Percentiles rank a stretch among this genome's conserved stretches.
Conservation (phyloP, 495 filamentous ascomycete genomes). For the Penicillium dipodomyicola region DNA sequence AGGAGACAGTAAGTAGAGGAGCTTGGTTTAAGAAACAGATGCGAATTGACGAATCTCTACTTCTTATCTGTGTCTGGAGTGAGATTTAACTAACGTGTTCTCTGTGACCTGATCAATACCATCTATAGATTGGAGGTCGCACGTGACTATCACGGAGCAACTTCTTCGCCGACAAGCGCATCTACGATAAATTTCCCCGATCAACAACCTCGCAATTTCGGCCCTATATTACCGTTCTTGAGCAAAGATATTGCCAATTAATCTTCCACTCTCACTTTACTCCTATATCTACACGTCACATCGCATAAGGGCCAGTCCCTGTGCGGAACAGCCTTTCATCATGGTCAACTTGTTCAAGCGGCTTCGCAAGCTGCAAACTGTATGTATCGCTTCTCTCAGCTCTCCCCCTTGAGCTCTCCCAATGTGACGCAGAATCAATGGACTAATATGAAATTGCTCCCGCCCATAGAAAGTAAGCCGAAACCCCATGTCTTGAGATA, state of each 20-base stretch:
- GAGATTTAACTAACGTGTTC: neutral
- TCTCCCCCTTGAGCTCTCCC: neutral
- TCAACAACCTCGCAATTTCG: slow-evolving; percentile 17
- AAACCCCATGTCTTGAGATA: slow-evolving; percentile 14
- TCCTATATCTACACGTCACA: neutral
- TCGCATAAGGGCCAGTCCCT: slow-evolving; percentile 21
- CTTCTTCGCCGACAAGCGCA: slow-evolving; percentile 27
- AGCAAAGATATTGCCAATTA: neutral
- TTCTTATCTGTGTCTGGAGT: neutral
- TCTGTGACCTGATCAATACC: neutral
- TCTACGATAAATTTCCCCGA: slow-evolving; percentile 31
- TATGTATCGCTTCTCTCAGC: slow-evolving; percentile 47
- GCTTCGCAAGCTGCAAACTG: slow-evolving; percentile 72
- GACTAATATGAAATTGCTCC: slow-evolving; percentile 8
- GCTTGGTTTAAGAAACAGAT: neutral
- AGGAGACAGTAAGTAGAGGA: neutral
- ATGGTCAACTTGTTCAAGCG: slow-evolving; percentile 81
- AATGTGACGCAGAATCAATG: slow-evolving; percentile 7
- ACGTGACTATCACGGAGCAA: slow-evolving; percentile 34
- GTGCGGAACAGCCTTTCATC: slow-evolving; percentile 26
- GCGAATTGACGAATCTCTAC: neutral
- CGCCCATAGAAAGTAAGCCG: slow-evolving; percentile 35
- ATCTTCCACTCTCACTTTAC: neutral
- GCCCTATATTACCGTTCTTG: neutral
- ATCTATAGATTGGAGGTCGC: slow-evolving; percentile 10